These are phyloP conservation scores for Coemansia sp. DNA, from an alignment of 192 early-diverging fungal species.

Conservation along the genomic window DNA sequence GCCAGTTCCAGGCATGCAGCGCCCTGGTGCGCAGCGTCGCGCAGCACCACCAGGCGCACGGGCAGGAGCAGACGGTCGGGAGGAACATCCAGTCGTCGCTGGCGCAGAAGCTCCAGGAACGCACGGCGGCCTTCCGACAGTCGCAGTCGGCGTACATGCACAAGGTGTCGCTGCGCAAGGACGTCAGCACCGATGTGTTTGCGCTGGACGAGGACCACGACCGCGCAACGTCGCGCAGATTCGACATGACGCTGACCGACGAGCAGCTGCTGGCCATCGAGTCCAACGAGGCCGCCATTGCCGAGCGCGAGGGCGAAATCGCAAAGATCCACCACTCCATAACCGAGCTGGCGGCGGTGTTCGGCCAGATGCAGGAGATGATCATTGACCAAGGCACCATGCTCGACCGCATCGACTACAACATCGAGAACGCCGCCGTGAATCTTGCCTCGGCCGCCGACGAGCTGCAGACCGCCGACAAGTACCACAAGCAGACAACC, in stretches of 20 bases:
- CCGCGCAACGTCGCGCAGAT: constrained; percentile 38
- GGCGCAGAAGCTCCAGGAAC: constrained; percentile 86
- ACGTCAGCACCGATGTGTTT: constrained; percentile 48
- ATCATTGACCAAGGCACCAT: constrained; percentile 97
- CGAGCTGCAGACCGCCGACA: constrained; percentile 76
- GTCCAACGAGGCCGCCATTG: constrained; percentile 73
- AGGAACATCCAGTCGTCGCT: constrained; percentile 88
- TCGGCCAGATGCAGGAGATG: constrained; percentile 91
- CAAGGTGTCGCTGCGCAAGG: constrained; percentile 56
- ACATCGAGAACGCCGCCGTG: constrained; percentile 82
- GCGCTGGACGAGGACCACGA: constrained; percentile 39
- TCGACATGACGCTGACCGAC: constrained; percentile 73
- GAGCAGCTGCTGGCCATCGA: constrained; percentile 77
- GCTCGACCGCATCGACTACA: constrained; percentile 96
- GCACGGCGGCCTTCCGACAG: constrained; percentile 79
- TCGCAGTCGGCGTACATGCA: constrained; percentile 86
- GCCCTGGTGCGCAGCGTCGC: constrained; percentile 75
- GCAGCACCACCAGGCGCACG: constrained; percentile 50
- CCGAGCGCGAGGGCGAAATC: constrained; percentile 88
- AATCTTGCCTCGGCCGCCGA: constrained; percentile 81
- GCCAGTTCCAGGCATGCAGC: constrained; percentile 84
- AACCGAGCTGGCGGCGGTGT: constrained; percentile 83
- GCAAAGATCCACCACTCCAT: constrained; percentile 92
- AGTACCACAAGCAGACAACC: constrained; percentile 76
- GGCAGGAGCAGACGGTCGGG: constrained; percentile 67